phyloP scores from a whole-genome alignment of 495 filamentous ascomycete genomes.

The Jackrogersella minutella region DNA sequence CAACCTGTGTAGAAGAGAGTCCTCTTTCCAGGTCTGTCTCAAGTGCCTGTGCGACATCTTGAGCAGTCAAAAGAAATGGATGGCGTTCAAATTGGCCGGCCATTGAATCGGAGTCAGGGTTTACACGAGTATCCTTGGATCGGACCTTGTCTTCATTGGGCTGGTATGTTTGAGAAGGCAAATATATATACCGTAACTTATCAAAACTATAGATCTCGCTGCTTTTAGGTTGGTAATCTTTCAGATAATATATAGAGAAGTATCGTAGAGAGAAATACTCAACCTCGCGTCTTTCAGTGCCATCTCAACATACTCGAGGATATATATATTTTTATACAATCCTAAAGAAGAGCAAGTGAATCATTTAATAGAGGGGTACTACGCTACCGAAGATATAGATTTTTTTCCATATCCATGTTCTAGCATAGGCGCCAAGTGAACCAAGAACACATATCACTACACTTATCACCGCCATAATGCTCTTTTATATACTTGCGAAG shows the following conservation, averaged over 20 bases:
- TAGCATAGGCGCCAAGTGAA: conserved; percentile 36
- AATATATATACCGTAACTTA: conserved; percentile 14
- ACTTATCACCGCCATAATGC: conserved; percentile 31
- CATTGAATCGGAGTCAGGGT: conserved; percentile 43
- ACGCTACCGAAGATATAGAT: conserved; percentile 10
- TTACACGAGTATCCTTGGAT: conserved; percentile 22
- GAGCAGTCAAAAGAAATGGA: conserved; percentile 59
- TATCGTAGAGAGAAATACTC: neutral
- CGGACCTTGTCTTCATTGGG: conserved; percentile 16
- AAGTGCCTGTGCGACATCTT: conserved; percentile 61
- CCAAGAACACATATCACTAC: conserved; percentile 32
- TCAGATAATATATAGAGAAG: neutral
- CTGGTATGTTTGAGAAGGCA: neutral
- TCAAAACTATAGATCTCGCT: neutral
- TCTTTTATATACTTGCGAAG: conserved; percentile 11
- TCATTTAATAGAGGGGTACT: neutral
- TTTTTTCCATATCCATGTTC: conserved; percentile 19
- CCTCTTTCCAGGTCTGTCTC: conserved; percentile 66
- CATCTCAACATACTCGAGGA: conserved; percentile 5
- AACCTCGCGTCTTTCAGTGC: neutral
- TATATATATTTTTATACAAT: conserved; percentile 27
- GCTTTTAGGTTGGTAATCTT: neutral
- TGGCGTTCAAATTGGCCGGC: conserved; percentile 55
- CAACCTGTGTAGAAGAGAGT: conserved; percentile 59
- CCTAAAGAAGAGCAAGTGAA: conserved; percentile 2